phyloP scores from a whole-genome alignment of 345 rosid species.

The Pistacia integerrima region DNA sequence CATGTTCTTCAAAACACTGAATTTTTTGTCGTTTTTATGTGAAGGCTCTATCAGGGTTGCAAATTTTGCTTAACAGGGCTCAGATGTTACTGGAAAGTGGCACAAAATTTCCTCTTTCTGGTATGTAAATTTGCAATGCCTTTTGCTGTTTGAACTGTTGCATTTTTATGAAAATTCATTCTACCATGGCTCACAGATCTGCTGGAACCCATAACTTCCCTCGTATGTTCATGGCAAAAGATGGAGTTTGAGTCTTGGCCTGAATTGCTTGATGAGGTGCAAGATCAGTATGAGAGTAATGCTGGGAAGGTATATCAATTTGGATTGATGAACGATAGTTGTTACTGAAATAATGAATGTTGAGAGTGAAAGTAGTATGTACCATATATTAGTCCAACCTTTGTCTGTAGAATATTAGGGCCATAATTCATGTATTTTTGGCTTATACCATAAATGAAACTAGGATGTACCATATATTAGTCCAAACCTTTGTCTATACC shows the following conservation, averaged over 20 bases:
- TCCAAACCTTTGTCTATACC: neutral
- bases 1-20: constrained; percentile 11
- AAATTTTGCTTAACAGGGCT: constrained; percentile 61
- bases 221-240: constrained; percentile 83
- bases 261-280: constrained; percentile 82
- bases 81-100: constrained; percentile 64
- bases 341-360: neutral
- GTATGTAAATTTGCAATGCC: constrained; percentile 36
- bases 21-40: constrained; percentile 20
- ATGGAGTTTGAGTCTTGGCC: constrained; percentile 88
- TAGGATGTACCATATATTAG: neutral
- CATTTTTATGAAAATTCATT: constrained; percentile 15
- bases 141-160: constrained; percentile 6
- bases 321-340: constrained; percentile 5
- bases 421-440: neutral
- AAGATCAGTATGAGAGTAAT: constrained; percentile 70
- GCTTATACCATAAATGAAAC: neutral
- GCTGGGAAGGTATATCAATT: constrained; percentile 64
- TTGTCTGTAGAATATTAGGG: neutral
- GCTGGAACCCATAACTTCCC: constrained; percentile 61
- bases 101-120: constrained; percentile 66
- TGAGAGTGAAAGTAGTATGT: neutral
- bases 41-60: constrained; percentile 88
- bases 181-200: constrained; percentile 41
- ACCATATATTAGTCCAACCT: too few relatives aligned